Percentiles rank a stretch among this genome's conserved stretches.
These are phyloP conservation scores for Cyclotella kingstonii DNA, from an alignment of 108 stramenopile species.

Conservation along the genomic window DNA sequence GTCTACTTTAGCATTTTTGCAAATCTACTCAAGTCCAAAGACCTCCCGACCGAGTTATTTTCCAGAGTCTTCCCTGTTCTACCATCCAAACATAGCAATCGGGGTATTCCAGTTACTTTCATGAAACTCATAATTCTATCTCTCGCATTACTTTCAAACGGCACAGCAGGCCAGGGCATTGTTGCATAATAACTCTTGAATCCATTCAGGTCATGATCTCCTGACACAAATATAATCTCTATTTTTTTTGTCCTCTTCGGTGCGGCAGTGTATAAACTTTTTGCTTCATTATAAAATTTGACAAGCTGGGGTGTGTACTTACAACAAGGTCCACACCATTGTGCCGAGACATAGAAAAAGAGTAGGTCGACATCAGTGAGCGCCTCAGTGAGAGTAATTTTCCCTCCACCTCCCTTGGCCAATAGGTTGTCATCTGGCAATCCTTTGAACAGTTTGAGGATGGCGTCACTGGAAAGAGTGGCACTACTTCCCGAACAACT, in stretches of 20 bases:
- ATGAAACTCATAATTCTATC: slow-evolving; percentile 59
- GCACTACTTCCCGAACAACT: not conserved
- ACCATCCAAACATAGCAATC: slow-evolving; percentile 75
- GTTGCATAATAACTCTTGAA: slow-evolving; percentile 69
- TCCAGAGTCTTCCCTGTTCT: slow-evolving; percentile 71
- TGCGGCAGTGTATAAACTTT: slow-evolving; percentile 22
- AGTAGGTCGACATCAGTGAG: slow-evolving; percentile 73
- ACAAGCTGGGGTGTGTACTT: slow-evolving; percentile 85
- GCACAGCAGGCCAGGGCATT: slow-evolving; percentile 88
- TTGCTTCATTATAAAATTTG: slow-evolving; percentile 68
- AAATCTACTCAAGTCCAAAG: slow-evolving; percentile 52
- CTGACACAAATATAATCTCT: slow-evolving; percentile 85
- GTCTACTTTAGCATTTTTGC: slow-evolving; percentile 17
- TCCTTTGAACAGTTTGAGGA: slow-evolving; percentile 44
- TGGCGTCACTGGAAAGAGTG: slow-evolving; percentile 3
- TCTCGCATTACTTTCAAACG: slow-evolving; percentile 67
- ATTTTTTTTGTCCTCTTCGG: slow-evolving; percentile 34
- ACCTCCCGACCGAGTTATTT: slow-evolving; percentile 68
- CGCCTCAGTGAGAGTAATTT: slow-evolving; percentile 58
- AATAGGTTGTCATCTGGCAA: slow-evolving; percentile 54
- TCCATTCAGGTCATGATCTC: slow-evolving; percentile 73
- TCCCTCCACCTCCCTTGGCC: slow-evolving; percentile 32
- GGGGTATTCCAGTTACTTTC: slow-evolving; percentile 68
- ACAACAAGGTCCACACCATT: slow-evolving; percentile 84
- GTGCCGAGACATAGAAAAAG: slow-evolving; percentile 67